Base-by-base conservation (phyloP, 352 stramenopile genomes). In the Globisporangium polare region DNA sequence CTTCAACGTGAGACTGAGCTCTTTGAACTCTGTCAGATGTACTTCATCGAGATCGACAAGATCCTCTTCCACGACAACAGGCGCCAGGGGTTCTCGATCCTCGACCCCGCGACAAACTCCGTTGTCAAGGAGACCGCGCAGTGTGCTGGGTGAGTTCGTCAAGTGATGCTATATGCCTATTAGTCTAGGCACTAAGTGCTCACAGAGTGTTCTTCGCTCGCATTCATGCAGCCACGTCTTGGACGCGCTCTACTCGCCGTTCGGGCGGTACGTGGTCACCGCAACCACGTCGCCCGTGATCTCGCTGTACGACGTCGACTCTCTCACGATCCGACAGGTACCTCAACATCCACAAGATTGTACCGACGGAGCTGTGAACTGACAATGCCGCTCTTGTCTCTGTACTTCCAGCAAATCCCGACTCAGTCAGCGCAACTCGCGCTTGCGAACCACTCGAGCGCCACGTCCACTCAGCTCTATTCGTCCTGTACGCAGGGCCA, bases 251-350 rank as follows among this genome's bases (percentile, higher is more conserved):
- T 86, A 84, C 61, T 77, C 68, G 4, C 58, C 66, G 1, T 58
- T 71, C 22, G 74, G 73, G 13, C 64, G 71, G 24, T 84, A 86
- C 43, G 59, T 88, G 10, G 67, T 81, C 41, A 80, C 78, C 22
- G 67, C 74, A 18, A 78, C 74, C 13, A 75, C 74, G 5, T 86
- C 72, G 10, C 76, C 76, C 22, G 66, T 86, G 12, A 77, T 88
- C 6, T 68, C 74, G 3, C 70, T 88, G 4, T 86, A 86, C 24
- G 76, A 88, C 37, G 43, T 76, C 4, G 76, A 88, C 31, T 53
- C 72, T 5, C 66, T 88, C 20, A 63, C 67, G 20, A 58, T 88
- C 53, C 69, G 75, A 3, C 77, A 87, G 65, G 74, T 86, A 55
- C 41, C 12, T 20, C 8, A 13, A 45, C 15, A 43, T n/a, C 8